phyloP scores from a whole-genome alignment of 2,329 filamentous ascomycete genomes.

The Fusarium nelsonii region DNA sequence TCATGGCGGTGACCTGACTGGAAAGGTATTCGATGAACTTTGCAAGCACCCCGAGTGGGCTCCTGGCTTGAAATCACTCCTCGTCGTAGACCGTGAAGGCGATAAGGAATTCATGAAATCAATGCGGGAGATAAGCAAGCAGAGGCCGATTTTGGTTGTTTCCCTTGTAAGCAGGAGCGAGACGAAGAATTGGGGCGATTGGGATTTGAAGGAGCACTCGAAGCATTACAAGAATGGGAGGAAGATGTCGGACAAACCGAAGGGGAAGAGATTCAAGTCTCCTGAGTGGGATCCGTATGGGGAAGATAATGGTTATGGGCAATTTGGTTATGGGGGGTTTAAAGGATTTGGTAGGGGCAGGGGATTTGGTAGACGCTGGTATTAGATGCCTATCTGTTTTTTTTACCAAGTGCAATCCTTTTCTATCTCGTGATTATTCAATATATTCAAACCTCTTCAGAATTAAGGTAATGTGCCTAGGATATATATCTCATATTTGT shows the following conservation, averaged over 20 bases:
- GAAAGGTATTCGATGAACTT: constrained; percentile 8
- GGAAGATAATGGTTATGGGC: too few species aligned
- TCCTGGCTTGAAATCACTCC: constrained; percentile 20
- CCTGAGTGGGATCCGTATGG: too few species aligned
- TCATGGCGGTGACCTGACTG: neutral
- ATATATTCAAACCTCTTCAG: too few species aligned
- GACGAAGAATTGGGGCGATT: constrained; percentile 33
- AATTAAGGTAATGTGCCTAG: too few species aligned
- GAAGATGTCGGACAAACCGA: neutral
- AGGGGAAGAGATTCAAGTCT: too few species aligned
- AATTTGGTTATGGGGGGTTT: too few species aligned
- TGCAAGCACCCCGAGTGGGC: constrained; percentile 19
- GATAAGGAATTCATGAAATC: constrained; percentile 23
- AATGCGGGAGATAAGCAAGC: constrained; percentile 20
- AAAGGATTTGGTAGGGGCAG: too few species aligned
- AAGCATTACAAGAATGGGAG: constrained; percentile 24
- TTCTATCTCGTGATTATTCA: too few species aligned
- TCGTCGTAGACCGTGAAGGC: neutral
- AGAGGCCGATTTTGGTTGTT: constrained; percentile 13
- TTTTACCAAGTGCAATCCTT: too few species aligned
- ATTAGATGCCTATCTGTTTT: too few species aligned
- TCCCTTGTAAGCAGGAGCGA: neutral
- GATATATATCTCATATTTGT: too few species aligned
- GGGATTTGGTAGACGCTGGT: too few species aligned
- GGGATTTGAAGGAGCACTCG: neutral